Base-by-base conservation (phyloP, 2,329 filamentous ascomycete species). In the Scytalidium lignicola region DNA sequence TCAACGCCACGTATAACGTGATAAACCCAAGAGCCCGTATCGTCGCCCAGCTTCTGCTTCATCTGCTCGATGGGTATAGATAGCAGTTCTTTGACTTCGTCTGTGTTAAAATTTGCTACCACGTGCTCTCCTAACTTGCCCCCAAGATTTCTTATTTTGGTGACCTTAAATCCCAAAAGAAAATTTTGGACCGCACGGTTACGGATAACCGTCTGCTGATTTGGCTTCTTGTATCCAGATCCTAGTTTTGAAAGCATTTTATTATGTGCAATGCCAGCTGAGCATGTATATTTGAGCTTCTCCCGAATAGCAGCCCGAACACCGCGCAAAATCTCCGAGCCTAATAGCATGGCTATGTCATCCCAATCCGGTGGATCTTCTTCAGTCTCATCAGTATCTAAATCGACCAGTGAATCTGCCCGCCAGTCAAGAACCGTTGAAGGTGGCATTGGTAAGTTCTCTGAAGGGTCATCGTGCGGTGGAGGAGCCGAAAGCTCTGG, bases 231-330 rank as follows among this genome's bases (percentile, higher is more conserved):
- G 71, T 91, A 83, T 6, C 81, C 90, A 20, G 90, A 95, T 23
- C 92, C 93, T 49, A 99, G 73, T 71, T 99, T 99, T 53, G 91
- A 90, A 52, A 99, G 75, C 80, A 96, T 90, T 70, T 97, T 99
- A 73, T 96, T 99, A 55, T 80, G 80, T 23, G 90, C 87, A 55
- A 99, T 75, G 6, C 93, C 93, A 1, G 83, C 92, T 6, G 92
- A 96, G 68, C 91, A 96, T 3, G 92, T 97, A 65, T 96, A 99
- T 47, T 83, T 80, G 46, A 97, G 71, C 55, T 78, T 75, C 42
- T 86, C 76, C 56, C 77, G 82, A 50, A 99, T 78, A 45, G 79
- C 74, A 19, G 74, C 73, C 45, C 93, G 82, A 17, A 97, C 78
- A 51, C 82, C 76, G 18, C 89, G 81, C 28, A 96, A 83, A 59